A percentile compares a stretch with the other conserved stretches of the same genome.
Evolutionary conservation across 257 asterid species (phyloP).

Genomic region (Lithospermum erythrorhizon): DNA sequence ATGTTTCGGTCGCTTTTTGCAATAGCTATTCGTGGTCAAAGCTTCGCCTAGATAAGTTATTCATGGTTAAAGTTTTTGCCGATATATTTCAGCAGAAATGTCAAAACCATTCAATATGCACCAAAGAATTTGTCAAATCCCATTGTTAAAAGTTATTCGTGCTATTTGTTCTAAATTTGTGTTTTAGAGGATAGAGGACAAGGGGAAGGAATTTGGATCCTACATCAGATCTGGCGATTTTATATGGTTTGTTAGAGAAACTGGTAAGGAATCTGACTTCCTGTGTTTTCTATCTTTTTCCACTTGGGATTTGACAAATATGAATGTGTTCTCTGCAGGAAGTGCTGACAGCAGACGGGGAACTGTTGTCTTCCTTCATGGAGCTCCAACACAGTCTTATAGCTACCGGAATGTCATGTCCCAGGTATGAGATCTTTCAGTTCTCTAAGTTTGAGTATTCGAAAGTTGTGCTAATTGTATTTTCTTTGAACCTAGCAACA

Average conservation of each 20-base stretch:
- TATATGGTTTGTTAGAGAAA: constrained; percentile 96
- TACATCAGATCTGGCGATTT: constrained; percentile 67
- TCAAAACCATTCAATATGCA: no score
- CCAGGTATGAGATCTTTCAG: constrained; percentile 37
- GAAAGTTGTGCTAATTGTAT: constrained; percentile 2
- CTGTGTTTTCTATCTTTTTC: constrained; percentile 1
- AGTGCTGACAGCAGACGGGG: constrained; percentile 67
- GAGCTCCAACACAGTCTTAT: constrained; percentile 95
- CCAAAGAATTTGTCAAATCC: constrained; percentile 1
- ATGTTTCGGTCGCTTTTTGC: no score
- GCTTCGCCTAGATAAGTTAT: no score
- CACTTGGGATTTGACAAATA: constrained; percentile 2
- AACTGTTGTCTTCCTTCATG: constrained; percentile 82
- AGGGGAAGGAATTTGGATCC: constrained; percentile 75
- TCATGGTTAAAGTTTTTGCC: no score
- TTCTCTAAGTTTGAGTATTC: no score
- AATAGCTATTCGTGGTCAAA: no score
- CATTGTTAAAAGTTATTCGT: no score
- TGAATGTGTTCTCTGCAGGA: constrained; percentile 37
- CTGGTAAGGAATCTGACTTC: constrained; percentile 35
- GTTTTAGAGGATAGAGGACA: constrained; percentile 69
- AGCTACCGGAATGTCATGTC: constrained; percentile 95
- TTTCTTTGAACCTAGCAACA: neutral
- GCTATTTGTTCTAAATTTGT: neutral
- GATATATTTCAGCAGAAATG: no score